A percentile compares a stretch with the other conserved stretches of the same genome.
Evolutionary conservation across 2,329 filamentous ascomycete genomes (phyloP).

Genomic region (Ceratocystis ficicola): DNA sequence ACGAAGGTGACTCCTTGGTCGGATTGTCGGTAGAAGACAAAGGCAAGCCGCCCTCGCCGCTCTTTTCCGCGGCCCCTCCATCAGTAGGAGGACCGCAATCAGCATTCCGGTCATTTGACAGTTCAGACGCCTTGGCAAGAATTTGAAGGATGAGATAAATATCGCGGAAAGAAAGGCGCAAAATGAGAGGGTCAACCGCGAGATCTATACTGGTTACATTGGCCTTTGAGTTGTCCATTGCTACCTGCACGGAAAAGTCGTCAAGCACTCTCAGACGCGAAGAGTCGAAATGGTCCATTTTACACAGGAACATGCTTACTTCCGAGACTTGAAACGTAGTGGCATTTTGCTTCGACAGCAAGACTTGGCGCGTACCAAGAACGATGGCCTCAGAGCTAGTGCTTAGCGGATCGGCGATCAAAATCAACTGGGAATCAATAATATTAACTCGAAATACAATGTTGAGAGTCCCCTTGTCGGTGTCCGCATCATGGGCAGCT

Average conservation of each 20-base stretch:
- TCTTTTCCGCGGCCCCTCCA: not conserved
- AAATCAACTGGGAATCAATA: conserved; percentile 89
- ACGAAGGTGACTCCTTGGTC: not conserved
- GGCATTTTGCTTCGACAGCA: conserved; percentile 87
- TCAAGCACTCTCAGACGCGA: conserved; percentile 85
- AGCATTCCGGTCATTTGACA: conserved; percentile 49
- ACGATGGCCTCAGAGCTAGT: conserved; percentile 91
- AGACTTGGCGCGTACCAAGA: conserved; percentile 80
- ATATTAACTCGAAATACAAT: conserved; percentile 86
- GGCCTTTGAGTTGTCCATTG: conserved; percentile 57
- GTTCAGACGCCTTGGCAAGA: conserved; percentile 75
- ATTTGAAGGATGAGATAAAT: conserved; percentile 92
- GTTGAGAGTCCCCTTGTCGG: conserved; percentile 41
- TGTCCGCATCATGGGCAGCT: conserved; percentile 26
- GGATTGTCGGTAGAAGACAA: not conserved
- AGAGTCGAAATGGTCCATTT: conserved; percentile 95
- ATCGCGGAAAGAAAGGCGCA: conserved; percentile 83
- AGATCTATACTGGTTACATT: conserved; percentile 69
- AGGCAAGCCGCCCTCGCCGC: not conserved
- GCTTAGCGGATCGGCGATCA: conserved; percentile 88
- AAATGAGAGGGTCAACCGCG: conserved; percentile 79
- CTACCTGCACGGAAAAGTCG: conserved; percentile 85
- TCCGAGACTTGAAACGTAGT: conserved; percentile 87
- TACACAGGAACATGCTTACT: conserved; percentile 94
- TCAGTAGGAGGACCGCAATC: not conserved